Conservation (phyloP, 345 rosid genomes). For the Populus pruinosa region DNA sequence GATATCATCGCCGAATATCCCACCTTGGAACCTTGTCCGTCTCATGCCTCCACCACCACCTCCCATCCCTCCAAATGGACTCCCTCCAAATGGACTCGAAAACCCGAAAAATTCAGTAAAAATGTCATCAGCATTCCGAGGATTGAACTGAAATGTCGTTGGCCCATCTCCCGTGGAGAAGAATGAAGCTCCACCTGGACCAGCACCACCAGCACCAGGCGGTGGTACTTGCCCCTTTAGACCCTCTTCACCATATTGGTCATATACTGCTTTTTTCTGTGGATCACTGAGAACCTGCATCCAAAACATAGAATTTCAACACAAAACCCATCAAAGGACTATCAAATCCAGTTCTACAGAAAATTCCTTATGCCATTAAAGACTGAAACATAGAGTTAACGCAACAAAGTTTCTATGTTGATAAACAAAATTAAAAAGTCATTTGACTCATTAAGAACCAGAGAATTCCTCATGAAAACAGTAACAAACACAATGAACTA, state of each 20-base stretch:
- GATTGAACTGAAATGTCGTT: conserved; percentile 14
- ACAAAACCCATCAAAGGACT: background rate
- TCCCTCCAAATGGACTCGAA: conserved; percentile 2
- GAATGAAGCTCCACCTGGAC: conserved; percentile 8
- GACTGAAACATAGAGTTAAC: background rate
- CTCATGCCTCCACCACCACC: conserved; percentile 19
- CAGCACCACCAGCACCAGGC: background rate
- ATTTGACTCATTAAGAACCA: too few relatives aligned
- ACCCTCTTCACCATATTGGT: conserved; percentile 34
- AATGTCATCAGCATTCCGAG: conserved; percentile 25
- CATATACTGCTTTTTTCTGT: conserved; percentile 26
- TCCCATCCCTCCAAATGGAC: conserved; percentile 17
- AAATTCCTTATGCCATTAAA: too few relatives aligned
- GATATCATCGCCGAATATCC: conserved; percentile 17
- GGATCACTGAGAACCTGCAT: conserved; percentile 27
- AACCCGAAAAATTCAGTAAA: conserved; percentile 21
- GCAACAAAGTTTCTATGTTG: too few relatives aligned
- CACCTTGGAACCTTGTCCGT: conserved; percentile 9
- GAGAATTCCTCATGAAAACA: too few relatives aligned
- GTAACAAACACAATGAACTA: too few relatives aligned
- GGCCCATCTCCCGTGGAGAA: conserved; percentile 23
- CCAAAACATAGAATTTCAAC: background rate
- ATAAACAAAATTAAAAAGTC: too few relatives aligned
- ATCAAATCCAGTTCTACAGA: background rate
- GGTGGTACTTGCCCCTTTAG: conserved; percentile 26